Conservation (phyloP, 192 early-diverging fungal genomes). For the Dissophora ornata region DNA sequence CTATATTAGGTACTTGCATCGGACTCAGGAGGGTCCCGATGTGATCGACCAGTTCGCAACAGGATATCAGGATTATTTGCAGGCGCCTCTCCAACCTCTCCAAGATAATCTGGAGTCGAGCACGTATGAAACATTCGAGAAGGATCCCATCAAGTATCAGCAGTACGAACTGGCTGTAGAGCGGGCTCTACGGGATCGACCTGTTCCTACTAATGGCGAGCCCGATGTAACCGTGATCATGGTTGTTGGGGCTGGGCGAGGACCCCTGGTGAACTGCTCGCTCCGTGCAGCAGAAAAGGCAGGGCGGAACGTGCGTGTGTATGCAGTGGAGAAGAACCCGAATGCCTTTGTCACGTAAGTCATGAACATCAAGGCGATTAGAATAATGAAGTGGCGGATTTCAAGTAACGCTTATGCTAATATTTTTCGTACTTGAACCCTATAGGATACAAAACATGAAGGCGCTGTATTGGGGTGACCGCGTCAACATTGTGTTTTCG, state of each 20-base stretch:
- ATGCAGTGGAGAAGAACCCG: slow-evolving; percentile 97
- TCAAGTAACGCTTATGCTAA: too few species aligned
- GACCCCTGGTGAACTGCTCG: slow-evolving; percentile 91
- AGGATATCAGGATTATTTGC: slow-evolving; percentile 92
- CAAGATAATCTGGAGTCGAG: slow-evolving; percentile 94
- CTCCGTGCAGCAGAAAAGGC: slow-evolving; percentile 79
- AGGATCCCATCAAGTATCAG: slow-evolving; percentile 93
- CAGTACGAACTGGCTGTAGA: slow-evolving; percentile 82
- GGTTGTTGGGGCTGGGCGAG: slow-evolving; percentile 96
- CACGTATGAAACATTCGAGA: slow-evolving; percentile 97
- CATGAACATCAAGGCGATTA: neutral
- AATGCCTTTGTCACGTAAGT: slow-evolving; percentile 89
- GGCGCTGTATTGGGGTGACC: slow-evolving; percentile 78
- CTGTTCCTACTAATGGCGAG: slow-evolving; percentile 30
- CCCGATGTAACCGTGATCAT: slow-evolving; percentile 73
- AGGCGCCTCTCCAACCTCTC: slow-evolving; percentile 87
- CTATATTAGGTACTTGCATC: slow-evolving; percentile 83
- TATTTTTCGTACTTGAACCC: neutral
- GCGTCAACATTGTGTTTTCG: slow-evolving; percentile 83
- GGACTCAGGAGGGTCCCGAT: slow-evolving; percentile 67
- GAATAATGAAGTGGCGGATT: neutral
- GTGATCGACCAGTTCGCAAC: slow-evolving; percentile 79
- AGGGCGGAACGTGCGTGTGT: slow-evolving; percentile 70
- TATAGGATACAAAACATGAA: slow-evolving; percentile 80
- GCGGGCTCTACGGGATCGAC: slow-evolving; percentile 67